phyloP scores from a whole-genome alignment of 2,329 filamentous ascomycete genomes.

The Fusarium albidum region DNA sequence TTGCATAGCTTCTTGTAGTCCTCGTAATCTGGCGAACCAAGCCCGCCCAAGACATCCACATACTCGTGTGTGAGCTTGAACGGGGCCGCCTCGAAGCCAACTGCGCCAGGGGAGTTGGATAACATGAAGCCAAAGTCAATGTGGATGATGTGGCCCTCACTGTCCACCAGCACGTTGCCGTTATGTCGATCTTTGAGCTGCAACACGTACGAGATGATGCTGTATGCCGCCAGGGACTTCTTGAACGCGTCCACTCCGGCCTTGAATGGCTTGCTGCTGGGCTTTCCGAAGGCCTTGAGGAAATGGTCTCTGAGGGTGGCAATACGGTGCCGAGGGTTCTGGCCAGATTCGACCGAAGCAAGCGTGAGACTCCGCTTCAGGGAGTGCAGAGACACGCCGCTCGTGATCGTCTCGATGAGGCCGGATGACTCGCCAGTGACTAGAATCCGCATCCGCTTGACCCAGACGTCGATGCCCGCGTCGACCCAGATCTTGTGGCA shows the following conservation, averaged over 20 bases:
- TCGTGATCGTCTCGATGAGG: slow-evolving; percentile 87
- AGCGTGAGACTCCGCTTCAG: slow-evolving; percentile 84
- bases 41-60: slow-evolving; percentile 80
- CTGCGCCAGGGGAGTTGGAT: slow-evolving; percentile 83
- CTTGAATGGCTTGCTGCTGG: slow-evolving; percentile 73
- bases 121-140: slow-evolving; percentile 94
- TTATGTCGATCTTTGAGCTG: slow-evolving; percentile 90
- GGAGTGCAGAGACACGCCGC: slow-evolving; percentile 86
- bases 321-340: slow-evolving; percentile 77
- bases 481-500: slow-evolving; percentile 86
- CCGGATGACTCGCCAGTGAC: slow-evolving; percentile 87
- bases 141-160: slow-evolving; percentile 85
- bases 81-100: slow-evolving; percentile 86
- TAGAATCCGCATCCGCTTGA: slow-evolving; percentile 86
- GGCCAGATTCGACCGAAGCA: slow-evolving; percentile 74
- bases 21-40: slow-evolving; percentile 74
- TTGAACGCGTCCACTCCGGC: slow-evolving; percentile 82
- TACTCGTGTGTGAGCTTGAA: slow-evolving; percentile 90
- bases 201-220: slow-evolving; percentile 83
- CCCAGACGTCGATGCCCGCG: slow-evolving; percentile 80
- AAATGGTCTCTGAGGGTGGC: slow-evolving; percentile 86
- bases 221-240: slow-evolving; percentile 83
- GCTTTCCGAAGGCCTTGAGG: slow-evolving; percentile 77
- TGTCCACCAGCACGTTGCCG: slow-evolving; percentile 86
- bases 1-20: slow-evolving; percentile 84